Conservation (phyloP, 176 grass and related monocot species). For the Poa pratensis region DNA sequence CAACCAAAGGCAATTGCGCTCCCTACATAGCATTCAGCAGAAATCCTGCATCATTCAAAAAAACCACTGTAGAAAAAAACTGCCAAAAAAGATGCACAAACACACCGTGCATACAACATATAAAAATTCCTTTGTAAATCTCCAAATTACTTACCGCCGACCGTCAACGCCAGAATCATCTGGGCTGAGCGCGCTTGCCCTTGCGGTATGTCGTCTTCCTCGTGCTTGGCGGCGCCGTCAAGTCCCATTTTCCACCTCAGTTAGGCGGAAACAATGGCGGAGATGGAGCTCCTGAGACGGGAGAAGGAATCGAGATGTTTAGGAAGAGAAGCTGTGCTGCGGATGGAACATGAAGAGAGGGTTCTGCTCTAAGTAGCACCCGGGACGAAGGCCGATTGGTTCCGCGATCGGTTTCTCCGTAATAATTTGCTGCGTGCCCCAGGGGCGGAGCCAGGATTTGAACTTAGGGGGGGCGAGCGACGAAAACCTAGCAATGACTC, state of each 20-base stretch:
- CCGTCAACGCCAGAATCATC: neutral
- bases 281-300: neutral
- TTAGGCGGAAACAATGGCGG: neutral
- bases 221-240: neutral
- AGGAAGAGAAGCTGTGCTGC: neutral
- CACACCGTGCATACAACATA: too few relatives aligned
- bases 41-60: too few relatives aligned
- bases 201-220: neutral
- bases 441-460: too few relatives aligned
- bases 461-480: too few relatives aligned
- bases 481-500: too few relatives aligned
- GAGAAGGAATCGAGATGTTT: neutral
- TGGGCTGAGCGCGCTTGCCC: neutral
- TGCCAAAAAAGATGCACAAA: too few relatives aligned
- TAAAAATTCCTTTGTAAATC: neutral
- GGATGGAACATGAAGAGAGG: neutral
- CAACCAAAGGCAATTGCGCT: too few relatives aligned
- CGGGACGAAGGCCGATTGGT: neutral
- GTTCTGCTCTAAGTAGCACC: neutral
- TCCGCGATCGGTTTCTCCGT: neutral
- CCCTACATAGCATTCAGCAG: too few relatives aligned
- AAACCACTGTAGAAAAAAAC: too few relatives aligned
- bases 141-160: constrained; percentile 7
- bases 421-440: neutral
- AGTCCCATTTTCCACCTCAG: neutral